Evolutionary conservation across 495 filamentous ascomycete genomes (phyloP).

Genomic region (Aspergillus campestris): DNA sequence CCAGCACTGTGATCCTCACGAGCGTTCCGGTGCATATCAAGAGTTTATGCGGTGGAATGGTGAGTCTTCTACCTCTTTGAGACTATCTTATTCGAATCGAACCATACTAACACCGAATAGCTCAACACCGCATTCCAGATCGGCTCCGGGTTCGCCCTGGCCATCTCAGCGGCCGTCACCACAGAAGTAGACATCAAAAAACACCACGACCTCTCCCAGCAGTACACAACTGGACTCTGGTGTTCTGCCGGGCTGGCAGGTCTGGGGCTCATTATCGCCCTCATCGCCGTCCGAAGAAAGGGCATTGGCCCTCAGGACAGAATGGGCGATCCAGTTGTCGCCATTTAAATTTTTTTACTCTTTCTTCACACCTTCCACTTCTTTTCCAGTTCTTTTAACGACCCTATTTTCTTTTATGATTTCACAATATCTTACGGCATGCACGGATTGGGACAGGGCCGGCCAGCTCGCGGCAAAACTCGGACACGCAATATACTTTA

Average conservation of each 20-base stretch:
- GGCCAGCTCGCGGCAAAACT: too few species aligned
- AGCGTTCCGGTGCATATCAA: constrained; percentile 29
- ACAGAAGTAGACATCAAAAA: constrained; percentile 25
- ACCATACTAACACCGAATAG: constrained; percentile 7
- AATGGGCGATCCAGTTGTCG: constrained; percentile 16
- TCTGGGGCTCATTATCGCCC: constrained; percentile 21
- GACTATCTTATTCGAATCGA: too few species aligned
- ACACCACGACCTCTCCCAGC: constrained; percentile 21
- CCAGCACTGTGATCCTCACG: constrained; percentile 27
- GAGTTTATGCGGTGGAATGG: constrained; percentile 29
- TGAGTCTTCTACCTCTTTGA: constrained; percentile 3
- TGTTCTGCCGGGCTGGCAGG: constrained; percentile 26
- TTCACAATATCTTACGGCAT: too few species aligned
- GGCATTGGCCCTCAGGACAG: constrained; percentile 25
- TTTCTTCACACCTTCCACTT: too few species aligned
- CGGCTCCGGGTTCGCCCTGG: constrained; percentile 28
- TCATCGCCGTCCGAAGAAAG: constrained; percentile 19
- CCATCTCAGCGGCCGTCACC: constrained; percentile 30
- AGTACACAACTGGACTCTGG: constrained; percentile 31
- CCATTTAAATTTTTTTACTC: constrained; percentile 8
- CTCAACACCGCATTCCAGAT: constrained; percentile 35
- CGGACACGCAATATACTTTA: too few species aligned
- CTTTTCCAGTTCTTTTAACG: too few species aligned
- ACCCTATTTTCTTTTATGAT: too few species aligned
- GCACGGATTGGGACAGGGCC: too few species aligned